phyloP scores from a whole-genome alignment of 2,329 filamentous ascomycete genomes.

The Monosporascus sp. region DNA sequence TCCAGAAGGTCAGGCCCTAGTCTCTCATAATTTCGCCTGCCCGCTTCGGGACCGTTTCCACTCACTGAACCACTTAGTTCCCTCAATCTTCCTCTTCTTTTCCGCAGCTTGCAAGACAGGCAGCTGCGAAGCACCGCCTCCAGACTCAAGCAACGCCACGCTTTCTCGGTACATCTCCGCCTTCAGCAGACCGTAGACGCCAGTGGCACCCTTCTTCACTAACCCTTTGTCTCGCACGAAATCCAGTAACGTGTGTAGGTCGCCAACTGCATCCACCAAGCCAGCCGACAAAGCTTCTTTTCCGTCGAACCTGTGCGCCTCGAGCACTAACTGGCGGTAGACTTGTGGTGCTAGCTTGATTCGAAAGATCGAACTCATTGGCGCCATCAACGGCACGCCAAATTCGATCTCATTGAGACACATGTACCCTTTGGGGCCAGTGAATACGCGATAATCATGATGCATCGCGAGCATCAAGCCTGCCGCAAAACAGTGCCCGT shows the following conservation, averaged over 20 bases:
- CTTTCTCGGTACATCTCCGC: constrained; percentile 69
- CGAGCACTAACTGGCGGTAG: constrained; percentile 65
- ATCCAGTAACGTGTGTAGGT: constrained; percentile 53
- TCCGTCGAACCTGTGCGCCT: constrained; percentile 63
- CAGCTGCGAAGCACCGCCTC: constrained; percentile 3
- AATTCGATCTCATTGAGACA: constrained; percentile 82
- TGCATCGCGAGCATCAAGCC: constrained; percentile 79
- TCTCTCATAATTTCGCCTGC: constrained; percentile 34
- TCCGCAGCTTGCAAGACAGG: constrained; percentile 40
- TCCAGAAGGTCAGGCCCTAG: too few species aligned
- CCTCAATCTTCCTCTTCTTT: constrained; percentile 45
- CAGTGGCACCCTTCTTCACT: constrained; percentile 55
- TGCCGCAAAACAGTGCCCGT: constrained; percentile 76
- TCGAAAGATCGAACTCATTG: constrained; percentile 72
- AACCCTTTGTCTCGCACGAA: constrained; percentile 58
- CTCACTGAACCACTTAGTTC: constrained; percentile 41
- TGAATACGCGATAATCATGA: constrained; percentile 79
- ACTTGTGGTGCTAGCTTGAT: constrained; percentile 55
- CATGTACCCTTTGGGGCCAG: constrained; percentile 60
- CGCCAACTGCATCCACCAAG: constrained; percentile 58
- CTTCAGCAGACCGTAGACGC: constrained; percentile 68
- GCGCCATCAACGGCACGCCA: constrained; percentile 66
- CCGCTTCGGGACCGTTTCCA: constrained; percentile 39
- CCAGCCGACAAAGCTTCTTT: constrained; percentile 59
- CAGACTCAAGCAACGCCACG: constrained; percentile 49